Percentiles rank a stretch among this genome's conserved stretches.
These are phyloP conservation scores for Colletotrichum sp. DNA, from an alignment of 2,329 filamentous ascomycete species.

Conservation along the genomic window DNA sequence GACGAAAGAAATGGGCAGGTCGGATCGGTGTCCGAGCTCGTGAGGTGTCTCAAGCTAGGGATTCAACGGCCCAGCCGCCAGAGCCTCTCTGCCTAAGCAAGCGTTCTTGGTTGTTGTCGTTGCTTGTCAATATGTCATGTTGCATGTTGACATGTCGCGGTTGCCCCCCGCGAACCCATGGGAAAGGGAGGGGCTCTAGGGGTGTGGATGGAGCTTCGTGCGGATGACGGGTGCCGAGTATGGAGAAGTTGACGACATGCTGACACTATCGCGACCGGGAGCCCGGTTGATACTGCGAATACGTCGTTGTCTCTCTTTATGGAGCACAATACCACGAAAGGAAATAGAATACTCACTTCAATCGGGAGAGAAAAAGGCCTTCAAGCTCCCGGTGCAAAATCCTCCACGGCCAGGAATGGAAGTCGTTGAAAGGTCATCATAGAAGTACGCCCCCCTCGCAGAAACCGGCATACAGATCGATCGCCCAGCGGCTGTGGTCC, in stretches of 20 bases:
- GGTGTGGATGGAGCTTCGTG: not conserved
- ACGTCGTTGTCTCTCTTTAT: not conserved
- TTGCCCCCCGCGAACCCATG: not conserved
- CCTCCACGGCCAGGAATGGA: not conserved
- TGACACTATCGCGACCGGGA: not conserved
- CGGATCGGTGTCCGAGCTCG: not conserved
- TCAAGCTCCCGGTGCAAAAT: not conserved
- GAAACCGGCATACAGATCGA: not conserved
- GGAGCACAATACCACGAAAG: rapidly evolving
- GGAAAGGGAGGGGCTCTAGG: not conserved
- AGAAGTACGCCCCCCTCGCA: not conserved
- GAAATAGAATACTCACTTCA: not conserved
- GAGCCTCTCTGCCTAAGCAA: not conserved
- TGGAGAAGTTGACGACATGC: not conserved
- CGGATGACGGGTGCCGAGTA: not conserved
- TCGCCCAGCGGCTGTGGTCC: not conserved
- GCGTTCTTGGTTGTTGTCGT: not conserved
- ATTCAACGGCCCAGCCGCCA: not conserved
- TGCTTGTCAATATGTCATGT: not conserved
- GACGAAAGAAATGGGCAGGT: not conserved
- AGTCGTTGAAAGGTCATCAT: not conserved
- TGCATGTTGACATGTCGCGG: not conserved
- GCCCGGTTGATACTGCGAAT: not conserved
- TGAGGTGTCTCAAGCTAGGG: not conserved
- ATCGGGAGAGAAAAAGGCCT: not conserved